Percentiles rank a stretch among this genome's conserved stretches.
Conservation (phyloP, 1,139 yeast genomes). For the Citeromyces siamensis region DNA sequence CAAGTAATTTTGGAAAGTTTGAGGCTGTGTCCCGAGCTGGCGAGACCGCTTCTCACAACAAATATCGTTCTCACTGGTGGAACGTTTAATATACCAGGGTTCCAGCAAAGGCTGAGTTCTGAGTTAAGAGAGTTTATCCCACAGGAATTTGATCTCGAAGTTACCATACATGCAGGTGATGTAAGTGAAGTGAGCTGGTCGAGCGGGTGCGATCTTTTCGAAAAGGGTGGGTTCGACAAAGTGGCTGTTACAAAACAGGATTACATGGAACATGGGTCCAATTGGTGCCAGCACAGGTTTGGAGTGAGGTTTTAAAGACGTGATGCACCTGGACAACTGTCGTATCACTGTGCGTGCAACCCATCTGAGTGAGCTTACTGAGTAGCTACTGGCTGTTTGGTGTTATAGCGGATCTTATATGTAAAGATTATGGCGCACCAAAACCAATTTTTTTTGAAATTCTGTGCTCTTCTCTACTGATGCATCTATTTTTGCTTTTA, state of each 20-base stretch:
- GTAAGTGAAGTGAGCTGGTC: conserved; percentile 36
- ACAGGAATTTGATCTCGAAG: conserved; percentile 49
- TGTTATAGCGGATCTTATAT: no score
- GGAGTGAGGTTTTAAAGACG: conserved; percentile 28
- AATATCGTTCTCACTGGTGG: conserved; percentile 84
- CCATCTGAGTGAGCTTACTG: no score
- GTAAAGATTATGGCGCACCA: no score
- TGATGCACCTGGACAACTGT: no score
- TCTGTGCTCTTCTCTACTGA: no score
- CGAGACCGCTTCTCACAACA: conserved; percentile 67
- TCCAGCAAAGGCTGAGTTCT: conserved; percentile 40
- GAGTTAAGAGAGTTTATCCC: conserved; percentile 62
- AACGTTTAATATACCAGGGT: conserved; percentile 57
- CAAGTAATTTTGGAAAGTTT: conserved; percentile 68
- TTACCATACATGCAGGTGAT: conserved; percentile 15
- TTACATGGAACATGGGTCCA: conserved; percentile 77
- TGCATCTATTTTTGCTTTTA: no score
- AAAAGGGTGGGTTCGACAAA: conserved; percentile 34
- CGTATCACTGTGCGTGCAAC: no score
- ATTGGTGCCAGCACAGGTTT: conserved; percentile 67
- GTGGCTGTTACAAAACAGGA: conserved; percentile 64
- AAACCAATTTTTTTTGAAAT: no score
- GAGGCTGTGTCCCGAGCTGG: conserved; percentile 57
- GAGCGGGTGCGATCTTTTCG: conserved; percentile 42
- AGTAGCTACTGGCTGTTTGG: no score